These are phyloP conservation scores for Teratosphaeria viscida DNA, from an alignment of 2,329 filamentous ascomycete genomes.

Conservation along the genomic window DNA sequence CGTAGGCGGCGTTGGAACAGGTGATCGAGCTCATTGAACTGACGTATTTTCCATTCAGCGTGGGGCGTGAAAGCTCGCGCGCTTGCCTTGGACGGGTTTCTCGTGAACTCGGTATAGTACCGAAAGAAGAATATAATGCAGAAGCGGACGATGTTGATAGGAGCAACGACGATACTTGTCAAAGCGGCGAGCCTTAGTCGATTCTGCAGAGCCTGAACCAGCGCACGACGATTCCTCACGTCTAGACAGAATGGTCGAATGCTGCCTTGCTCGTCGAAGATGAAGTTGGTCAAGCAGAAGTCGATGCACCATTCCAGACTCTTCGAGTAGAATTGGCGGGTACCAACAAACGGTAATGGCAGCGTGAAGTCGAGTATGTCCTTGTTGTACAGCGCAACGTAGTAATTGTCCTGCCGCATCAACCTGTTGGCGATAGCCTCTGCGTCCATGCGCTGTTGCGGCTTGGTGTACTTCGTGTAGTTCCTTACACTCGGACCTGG, in stretches of 20 bases:
- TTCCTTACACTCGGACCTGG: constrained; percentile 49
- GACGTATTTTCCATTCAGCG: constrained; percentile 95
- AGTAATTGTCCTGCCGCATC: constrained; percentile 94
- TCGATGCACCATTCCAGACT: constrained; percentile 89
- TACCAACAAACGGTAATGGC: constrained; percentile 70
- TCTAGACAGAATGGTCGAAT: constrained; percentile 79
- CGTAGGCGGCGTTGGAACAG: constrained; percentile 81
- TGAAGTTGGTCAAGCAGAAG: constrained; percentile 82
- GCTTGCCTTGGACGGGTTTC: constrained; percentile 79
- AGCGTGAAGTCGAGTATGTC: constrained; percentile 82
- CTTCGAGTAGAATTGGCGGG: constrained; percentile 73
- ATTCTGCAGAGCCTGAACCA: constrained; percentile 67
- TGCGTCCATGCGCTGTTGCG: constrained; percentile 78
- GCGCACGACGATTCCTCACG: constrained; percentile 63
- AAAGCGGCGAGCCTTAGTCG: constrained; percentile 75
- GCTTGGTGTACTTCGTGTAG: constrained; percentile 45
- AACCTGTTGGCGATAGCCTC: constrained; percentile 94
- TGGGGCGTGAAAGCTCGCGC: constrained; percentile 84
- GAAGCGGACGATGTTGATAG: constrained; percentile 78
- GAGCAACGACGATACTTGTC: constrained; percentile 77
- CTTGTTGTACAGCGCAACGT: constrained; percentile 96
- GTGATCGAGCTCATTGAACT: constrained; percentile 94
- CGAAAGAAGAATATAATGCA: constrained; percentile 85
- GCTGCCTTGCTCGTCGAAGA: constrained; percentile 83
- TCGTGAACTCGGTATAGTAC: constrained; percentile 96